Evolutionary conservation across 2,329 filamentous ascomycete species (phyloP).

Genomic region (Colletotrichum noveboracense): DNA sequence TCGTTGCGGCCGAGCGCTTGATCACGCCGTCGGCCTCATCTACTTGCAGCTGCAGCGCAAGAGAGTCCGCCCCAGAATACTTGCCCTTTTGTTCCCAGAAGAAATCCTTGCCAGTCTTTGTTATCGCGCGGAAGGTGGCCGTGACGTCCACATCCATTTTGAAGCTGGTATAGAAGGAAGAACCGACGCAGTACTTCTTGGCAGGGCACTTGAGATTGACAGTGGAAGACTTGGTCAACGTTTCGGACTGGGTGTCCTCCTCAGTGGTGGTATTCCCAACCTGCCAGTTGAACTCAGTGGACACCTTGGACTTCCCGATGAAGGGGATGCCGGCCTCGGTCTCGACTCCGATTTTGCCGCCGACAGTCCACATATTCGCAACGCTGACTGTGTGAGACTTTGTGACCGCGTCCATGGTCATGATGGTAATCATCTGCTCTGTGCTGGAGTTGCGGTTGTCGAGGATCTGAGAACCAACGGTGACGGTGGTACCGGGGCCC

Average conservation of each 20-base stretch:
- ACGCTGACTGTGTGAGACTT: constrained; percentile 12
- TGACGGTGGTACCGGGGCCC: constrained; percentile 10
- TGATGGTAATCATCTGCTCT: constrained; percentile 19
- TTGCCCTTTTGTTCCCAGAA: constrained; percentile 17
- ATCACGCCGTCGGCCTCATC: constrained; percentile 13
- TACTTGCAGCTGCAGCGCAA: constrained; percentile 18
- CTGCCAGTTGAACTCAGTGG: constrained; percentile 12
- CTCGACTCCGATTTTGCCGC: constrained; percentile 3
- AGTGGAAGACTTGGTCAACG: constrained; percentile 15
- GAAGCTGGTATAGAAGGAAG: constrained; percentile 20
- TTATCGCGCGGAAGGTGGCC: constrained; percentile 18
- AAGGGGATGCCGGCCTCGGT: constrained; percentile 12
- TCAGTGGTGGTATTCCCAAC: background rate
- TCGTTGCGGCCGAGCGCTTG: background rate
- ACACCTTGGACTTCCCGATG: background rate
- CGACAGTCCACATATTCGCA: constrained; percentile 3
- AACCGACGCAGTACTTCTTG: constrained; percentile 20
- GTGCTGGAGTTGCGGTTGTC: constrained; percentile 22
- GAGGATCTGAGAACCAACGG: constrained; percentile 21
- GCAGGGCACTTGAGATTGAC: constrained; percentile 20
- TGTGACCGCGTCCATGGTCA: constrained; percentile 15
- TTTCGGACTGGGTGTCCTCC: constrained; percentile 1
- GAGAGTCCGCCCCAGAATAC: constrained; percentile 14
- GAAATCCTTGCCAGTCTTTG: constrained; percentile 10
- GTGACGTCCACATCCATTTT: constrained; percentile 23